phyloP scores from a whole-genome alignment of 2,329 filamentous ascomycete species.

The Penicillium palitans region DNA sequence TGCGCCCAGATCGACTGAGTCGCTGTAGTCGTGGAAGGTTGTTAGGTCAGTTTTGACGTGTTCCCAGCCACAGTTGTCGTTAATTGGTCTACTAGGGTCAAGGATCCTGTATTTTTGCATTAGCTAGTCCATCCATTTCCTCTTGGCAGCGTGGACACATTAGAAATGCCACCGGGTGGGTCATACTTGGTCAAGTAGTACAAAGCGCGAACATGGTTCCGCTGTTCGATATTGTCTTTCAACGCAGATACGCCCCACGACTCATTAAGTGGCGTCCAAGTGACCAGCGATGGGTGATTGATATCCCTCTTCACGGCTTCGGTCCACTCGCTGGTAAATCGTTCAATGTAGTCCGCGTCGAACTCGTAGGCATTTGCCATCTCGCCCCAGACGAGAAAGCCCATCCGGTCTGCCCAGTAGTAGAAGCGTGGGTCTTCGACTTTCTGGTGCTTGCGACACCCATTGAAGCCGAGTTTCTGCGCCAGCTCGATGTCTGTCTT shows the following conservation, averaged over 20 bases:
- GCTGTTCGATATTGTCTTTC: conserved; percentile 57
- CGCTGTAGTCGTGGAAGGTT: conserved; percentile 68
- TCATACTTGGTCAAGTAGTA: conserved; percentile 64
- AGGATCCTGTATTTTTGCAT: conserved; percentile 44
- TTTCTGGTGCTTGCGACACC: conserved; percentile 68
- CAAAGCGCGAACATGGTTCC: conserved; percentile 63
- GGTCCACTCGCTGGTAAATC: conserved; percentile 66
- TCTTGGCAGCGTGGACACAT: no score
- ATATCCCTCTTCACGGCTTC: conserved; percentile 64
- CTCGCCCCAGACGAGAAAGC: conserved; percentile 68
- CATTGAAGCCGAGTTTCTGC: conserved; percentile 67
- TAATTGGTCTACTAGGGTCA: conserved; percentile 64
- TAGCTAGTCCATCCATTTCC: background rate
- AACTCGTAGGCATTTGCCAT: conserved; percentile 69
- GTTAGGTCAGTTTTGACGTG: conserved; percentile 65
- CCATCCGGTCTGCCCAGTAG: conserved; percentile 65
- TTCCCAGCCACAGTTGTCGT: conserved; percentile 73
- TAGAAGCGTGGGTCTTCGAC: conserved; percentile 68
- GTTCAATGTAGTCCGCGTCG: conserved; percentile 56
- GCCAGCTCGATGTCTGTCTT: conserved; percentile 62
- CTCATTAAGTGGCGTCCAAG: conserved; percentile 67
- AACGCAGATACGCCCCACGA: conserved; percentile 65
- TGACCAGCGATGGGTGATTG: conserved; percentile 64
- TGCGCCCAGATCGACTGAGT: conserved; percentile 56
- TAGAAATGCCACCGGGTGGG: background rate